Evolutionary conservation across 495 filamentous ascomycete species (phyloP).

Genomic region (Aspergillus cristatus): DNA sequence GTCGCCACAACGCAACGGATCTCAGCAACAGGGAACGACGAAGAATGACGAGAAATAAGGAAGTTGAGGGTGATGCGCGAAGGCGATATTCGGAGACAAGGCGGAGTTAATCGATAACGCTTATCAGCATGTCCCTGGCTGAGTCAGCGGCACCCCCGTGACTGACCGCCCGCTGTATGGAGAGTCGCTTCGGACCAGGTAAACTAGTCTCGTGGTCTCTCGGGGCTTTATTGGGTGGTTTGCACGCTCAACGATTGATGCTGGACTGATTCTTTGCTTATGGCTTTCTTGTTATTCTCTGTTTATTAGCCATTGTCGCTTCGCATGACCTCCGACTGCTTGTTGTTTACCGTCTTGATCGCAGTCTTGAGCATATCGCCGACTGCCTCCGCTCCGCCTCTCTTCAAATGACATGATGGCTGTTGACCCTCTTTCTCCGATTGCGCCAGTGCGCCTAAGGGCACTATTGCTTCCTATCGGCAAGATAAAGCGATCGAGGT

Average conservation of each 20-base stretch:
- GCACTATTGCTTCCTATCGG: conserved; percentile 80
- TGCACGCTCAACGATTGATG: no score
- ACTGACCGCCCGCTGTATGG: no score
- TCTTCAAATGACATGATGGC: conserved; percentile 55
- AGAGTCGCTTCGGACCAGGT: no score
- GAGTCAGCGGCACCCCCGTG: not conserved
- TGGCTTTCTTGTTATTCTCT: not conserved
- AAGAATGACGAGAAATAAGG: conserved; percentile 28
- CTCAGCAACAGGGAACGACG: no score
- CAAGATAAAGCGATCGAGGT: conserved; percentile 71
- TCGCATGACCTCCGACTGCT: conserved; percentile 18
- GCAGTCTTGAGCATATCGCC: conserved; percentile 26
- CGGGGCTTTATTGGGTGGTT: no score
- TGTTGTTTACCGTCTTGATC: conserved; percentile 19
- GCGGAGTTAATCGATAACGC: conserved; percentile 1
- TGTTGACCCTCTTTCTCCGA: conserved; percentile 75
- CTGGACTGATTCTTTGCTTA: not conserved
- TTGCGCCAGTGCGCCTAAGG: conserved; percentile 80
- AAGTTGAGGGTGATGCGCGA: no score
- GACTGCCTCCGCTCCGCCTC: conserved; percentile 20
- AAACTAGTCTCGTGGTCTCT: no score
- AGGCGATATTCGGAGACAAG: conserved; percentile 1
- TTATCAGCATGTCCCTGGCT: not conserved
- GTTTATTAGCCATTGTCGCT: conserved; percentile 3
- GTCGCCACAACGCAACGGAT: no score